These are phyloP conservation scores for Colletotrichum sp. DNA, from an alignment of 2,329 filamentous ascomycete species.

Conservation along the genomic window DNA sequence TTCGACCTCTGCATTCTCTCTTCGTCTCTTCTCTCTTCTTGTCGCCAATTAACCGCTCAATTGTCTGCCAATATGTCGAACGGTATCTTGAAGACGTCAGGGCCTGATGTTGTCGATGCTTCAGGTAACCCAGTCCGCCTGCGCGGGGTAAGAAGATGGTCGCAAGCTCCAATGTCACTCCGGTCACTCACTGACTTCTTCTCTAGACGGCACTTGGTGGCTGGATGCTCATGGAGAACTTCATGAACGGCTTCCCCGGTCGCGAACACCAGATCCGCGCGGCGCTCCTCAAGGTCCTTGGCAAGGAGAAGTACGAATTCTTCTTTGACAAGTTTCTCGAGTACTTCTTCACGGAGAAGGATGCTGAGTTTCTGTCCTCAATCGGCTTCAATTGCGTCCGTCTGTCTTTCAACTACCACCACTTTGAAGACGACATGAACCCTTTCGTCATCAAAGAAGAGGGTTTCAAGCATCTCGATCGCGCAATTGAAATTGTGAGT, in stretches of 20 bases:
- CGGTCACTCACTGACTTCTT: neutral
- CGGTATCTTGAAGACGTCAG: conserved; percentile 16
- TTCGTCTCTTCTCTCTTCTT: neutral
- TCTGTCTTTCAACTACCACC: conserved; percentile 65
- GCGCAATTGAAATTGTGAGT: conserved; percentile 45
- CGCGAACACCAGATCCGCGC: conserved; percentile 62
- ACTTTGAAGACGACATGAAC: conserved; percentile 59
- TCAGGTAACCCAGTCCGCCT: conserved; percentile 51
- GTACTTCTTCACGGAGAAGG: conserved; percentile 64
- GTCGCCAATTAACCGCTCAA: neutral
- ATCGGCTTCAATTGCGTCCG: conserved; percentile 63
- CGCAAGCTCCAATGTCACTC: no score
- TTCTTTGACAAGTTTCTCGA: conserved; percentile 64
- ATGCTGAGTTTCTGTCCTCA: conserved; percentile 62
- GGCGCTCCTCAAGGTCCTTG: conserved; percentile 57
- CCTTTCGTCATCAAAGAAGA: conserved; percentile 50
- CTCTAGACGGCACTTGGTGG: conserved; percentile 32
- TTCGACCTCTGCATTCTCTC: neutral
- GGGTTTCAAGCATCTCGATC: conserved; percentile 55
- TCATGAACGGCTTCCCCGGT: conserved; percentile 67
- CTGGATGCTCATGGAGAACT: conserved; percentile 60
- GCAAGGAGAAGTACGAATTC: conserved; percentile 61
- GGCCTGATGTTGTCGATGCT: conserved; percentile 44
- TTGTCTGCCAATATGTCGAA: neutral
- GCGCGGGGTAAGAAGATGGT: conserved; percentile 25